These are phyloP conservation scores for Powellomyces hirtus DNA, from an alignment of 192 early-diverging fungal genomes.

Conservation along the genomic window DNA sequence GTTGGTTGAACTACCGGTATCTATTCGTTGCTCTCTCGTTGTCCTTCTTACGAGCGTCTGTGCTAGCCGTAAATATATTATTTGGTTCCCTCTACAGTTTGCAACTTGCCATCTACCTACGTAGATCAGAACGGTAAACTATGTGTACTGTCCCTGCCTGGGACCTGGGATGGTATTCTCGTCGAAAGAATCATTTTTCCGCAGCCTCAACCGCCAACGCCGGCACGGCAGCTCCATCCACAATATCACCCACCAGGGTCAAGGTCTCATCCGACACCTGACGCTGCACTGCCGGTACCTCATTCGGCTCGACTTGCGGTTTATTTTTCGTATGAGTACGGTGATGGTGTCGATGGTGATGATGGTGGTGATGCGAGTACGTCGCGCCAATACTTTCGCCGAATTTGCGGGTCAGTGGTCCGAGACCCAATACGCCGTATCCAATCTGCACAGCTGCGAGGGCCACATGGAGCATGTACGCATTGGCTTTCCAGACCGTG, in stretches of 20 bases:
- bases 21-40: too few species aligned
- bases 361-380: not conserved
- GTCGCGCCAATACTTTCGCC: conserved; percentile 15
- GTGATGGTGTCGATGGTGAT: not conserved
- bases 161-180: too few species aligned
- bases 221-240: not conserved
- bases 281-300: not conserved
- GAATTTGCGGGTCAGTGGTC: not conserved
- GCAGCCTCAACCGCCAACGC: not conserved
- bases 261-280: not conserved
- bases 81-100: too few species aligned
- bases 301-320: not conserved
- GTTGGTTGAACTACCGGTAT: too few species aligned
- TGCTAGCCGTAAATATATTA: too few species aligned
- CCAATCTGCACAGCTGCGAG: conserved; percentile 34
- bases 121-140: too few species aligned
- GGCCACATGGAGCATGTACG: conserved; percentile 61
- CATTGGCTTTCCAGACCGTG: conserved; percentile 58
- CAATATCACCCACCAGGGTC: not conserved
- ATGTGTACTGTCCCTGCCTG: too few species aligned
- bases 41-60: too few species aligned
- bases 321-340: too few species aligned
- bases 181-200: too few species aligned
- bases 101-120: too few species aligned
- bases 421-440: not conserved